Evolutionary conservation across 306 rosid species (phyloP).

Genomic region (Vigna mungo): DNA sequence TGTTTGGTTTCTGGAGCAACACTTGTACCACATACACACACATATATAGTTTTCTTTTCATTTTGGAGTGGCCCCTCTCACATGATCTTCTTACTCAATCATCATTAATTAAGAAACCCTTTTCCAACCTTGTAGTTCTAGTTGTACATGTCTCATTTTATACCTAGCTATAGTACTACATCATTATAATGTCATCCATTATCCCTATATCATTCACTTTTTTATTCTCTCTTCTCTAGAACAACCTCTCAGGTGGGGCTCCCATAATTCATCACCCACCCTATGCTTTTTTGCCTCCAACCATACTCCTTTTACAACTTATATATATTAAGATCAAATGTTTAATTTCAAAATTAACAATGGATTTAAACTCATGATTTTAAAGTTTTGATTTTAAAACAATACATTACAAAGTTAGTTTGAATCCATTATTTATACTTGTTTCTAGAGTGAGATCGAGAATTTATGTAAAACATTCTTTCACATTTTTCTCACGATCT

Average conservation of each 20-base stretch:
- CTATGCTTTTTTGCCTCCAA: slow-evolving; percentile 19
- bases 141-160: neutral
- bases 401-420: too few species aligned
- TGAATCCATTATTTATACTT: too few species aligned
- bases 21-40: slow-evolving; percentile 10
- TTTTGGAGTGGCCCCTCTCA: slow-evolving; percentile 43
- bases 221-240: slow-evolving; percentile 20
- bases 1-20: slow-evolving; percentile 34
- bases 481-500: too few species aligned
- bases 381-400: too few species aligned
- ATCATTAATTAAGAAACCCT: slow-evolving; percentile 45
- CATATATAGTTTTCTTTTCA: slow-evolving; percentile 26
- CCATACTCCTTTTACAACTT: neutral
- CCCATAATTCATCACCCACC: slow-evolving; percentile 14
- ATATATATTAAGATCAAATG: too few species aligned
- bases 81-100: slow-evolving; percentile 34
- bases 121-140: slow-evolving; percentile 46
- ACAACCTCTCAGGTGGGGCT: neutral
- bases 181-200: slow-evolving; percentile 45
- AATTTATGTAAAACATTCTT: rapidly evolving
- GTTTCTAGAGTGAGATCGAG: too few species aligned
- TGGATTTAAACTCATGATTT: too few species aligned
- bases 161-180: slow-evolving; percentile 39
- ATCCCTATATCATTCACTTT: slow-evolving; percentile 25
- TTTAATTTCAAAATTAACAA: too few species aligned